Evolutionary conservation across 768 basidiomycete species (phyloP).

Genomic region (Phallus indusiatus): DNA sequence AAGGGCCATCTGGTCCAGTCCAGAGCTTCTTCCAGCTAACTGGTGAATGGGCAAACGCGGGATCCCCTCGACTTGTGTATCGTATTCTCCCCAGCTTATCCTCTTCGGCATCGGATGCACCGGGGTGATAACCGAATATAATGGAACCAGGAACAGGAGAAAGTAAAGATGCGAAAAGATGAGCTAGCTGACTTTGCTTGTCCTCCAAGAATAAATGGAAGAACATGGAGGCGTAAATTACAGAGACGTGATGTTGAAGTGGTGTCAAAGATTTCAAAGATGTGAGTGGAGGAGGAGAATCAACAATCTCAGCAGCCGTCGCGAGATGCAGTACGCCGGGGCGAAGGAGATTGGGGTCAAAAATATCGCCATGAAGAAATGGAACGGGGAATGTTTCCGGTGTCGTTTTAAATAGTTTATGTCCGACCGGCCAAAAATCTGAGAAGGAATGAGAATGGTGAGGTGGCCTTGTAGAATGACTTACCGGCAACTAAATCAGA

Average conservation of each 20-base stretch:
- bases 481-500: conserved; percentile 30
- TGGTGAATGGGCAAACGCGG: conserved; percentile 21
- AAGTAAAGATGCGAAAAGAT: conserved; percentile 10
- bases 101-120: conserved; percentile 1
- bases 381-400: neutral
- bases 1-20: conserved; percentile 18
- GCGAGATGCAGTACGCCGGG: neutral
- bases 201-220: conserved; percentile 16
- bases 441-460: neutral
- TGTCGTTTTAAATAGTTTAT: conserved; percentile 9
- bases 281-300: conserved; percentile 1
- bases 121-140: conserved; percentile 14
- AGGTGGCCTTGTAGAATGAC: neutral
- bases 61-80: neutral
- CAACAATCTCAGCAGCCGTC: neutral
- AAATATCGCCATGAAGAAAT: conserved; percentile 7
- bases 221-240: conserved; percentile 14
- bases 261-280: conserved; percentile 10
- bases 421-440: conserved; percentile 10
- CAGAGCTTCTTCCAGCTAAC: conserved; percentile 29
- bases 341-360: neutral
- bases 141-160: conserved; percentile 12
- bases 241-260: conserved; percentile 7
- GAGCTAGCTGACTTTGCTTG: conserved; percentile 11
- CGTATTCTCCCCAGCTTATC: neutral